Evolutionary conservation across 371 early-diverging fungal genomes (phyloP), one percentile per base, ranked within the genome.

Genomic region (Amoeboaphelidium protococcarum): DNA sequence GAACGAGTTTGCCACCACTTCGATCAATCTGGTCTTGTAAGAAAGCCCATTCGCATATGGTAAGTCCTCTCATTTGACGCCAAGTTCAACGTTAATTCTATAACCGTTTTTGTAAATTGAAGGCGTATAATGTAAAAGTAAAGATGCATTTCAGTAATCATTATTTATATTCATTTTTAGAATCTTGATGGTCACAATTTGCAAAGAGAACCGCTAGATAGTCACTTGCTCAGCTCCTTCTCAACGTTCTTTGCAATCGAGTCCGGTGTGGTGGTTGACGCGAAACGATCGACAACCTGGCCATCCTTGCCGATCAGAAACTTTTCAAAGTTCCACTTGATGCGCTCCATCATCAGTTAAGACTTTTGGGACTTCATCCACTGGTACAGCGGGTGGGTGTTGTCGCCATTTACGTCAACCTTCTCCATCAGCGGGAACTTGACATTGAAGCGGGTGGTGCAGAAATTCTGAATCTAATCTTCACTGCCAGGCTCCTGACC

Each of bases 251-350:
- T 46, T 10, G 51, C 70, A 40, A 78, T 64, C 6, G 58, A 45
- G 40, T 64, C 55, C 31, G 79, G 79, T 40, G 60, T 69, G 10
- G 60, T 53, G 19, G 53, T 50, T n/a, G 77, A 70, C 6, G 65
- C 52, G 55, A 69, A 81, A 21, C 83, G 67, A 45, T 63, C 54
- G 26, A 74, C 62, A 13, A 76, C 73, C 6, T 67, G 63, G 23
- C 86, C 86, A 27, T 76, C 55, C 44, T 60, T 65, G 59, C 69
- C 66, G 31, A 83, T 55, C 40, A 86, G 52, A 58, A 83, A 86
- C 65, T 78, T 80, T 62, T 59, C 60, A 58, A 59, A 63, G 55
- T 61, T 59, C 61, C 61, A 60, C 49, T 55, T 55, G 50, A 55
- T 54, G 27, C 37, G 57, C 53, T 26, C 40, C 21, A 20, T 51